Evolutionary conservation across 768 basidiomycete genomes (phyloP).

Genomic region (Hydnum rufescens): DNA sequence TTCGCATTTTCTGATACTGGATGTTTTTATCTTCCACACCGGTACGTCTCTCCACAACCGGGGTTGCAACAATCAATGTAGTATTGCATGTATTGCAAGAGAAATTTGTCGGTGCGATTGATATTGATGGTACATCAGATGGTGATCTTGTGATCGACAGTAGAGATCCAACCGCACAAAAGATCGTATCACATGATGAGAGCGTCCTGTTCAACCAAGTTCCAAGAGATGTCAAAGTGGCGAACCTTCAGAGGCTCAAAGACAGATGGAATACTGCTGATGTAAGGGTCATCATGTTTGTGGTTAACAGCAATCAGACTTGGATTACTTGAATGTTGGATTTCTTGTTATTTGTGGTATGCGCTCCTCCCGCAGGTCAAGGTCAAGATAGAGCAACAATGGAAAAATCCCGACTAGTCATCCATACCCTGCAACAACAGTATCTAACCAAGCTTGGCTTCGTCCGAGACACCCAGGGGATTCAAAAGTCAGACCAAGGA

Average conservation of each 20-base stretch:
- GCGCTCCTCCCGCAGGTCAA: constrained; percentile 87
- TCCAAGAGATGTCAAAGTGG: constrained; percentile 97
- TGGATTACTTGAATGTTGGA: constrained; percentile 61
- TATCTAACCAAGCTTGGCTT: constrained; percentile 90
- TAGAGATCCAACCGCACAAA: constrained; percentile 83
- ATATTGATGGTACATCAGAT: constrained; percentile 93
- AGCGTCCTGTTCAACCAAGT: constrained; percentile 96
- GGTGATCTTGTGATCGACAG: constrained; percentile 90
- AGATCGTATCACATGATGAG: constrained; percentile 96
- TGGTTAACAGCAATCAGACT: constrained; percentile 69
- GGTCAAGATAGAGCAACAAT: constrained; percentile 78
- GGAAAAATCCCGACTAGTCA: constrained; percentile 76
- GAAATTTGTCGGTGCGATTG: constrained; percentile 87
- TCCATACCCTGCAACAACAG: constrained; percentile 67
- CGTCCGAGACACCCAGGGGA: constrained; percentile 71
- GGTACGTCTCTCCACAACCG: too few relatives aligned
- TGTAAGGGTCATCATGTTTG: constrained; percentile 86
- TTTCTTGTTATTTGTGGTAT: constrained; percentile 37
- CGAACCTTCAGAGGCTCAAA: constrained; percentile 94
- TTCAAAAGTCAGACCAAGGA: too few relatives aligned
- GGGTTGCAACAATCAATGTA: too few relatives aligned
- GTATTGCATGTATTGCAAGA: constrained; percentile 90
- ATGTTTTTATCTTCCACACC: too few relatives aligned
- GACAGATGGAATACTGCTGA: constrained; percentile 84
- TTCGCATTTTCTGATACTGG: too few relatives aligned